Base-by-base conservation (phyloP, 176 grass and related monocot genomes). In the sorghum (Sorghum bicolor) region DNA sequence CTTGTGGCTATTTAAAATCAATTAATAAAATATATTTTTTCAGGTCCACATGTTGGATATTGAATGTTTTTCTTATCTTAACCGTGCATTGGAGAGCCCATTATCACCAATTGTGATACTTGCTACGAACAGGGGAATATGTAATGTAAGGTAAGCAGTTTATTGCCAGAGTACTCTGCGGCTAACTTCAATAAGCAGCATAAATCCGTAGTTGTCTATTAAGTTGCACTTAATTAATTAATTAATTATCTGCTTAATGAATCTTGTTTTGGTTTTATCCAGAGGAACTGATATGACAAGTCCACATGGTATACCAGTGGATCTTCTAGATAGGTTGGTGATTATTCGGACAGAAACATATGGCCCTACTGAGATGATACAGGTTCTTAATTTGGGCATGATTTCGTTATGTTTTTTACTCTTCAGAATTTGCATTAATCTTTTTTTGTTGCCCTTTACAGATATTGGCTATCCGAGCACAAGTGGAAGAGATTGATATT, bases 221-320 rank as follows among this genome's bases (percentile, higher is more conserved):
- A 41, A n/a, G 31, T 10, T 72, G 20, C 36, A 76, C 17, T 19
- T n/a, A n/a, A n/a, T 11, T 60, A 1, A 60, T 60, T 60, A 11
- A 11, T 25, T 60, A 25, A 60, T 58, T 37, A 24, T 38, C 84
- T 22, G 22, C 38, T 81, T 72, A 79, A 81, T 48, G 55, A 55
- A 20, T 87, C 7, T 69, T 76, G 60, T 68, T 48, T 48, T 85
- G 12, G 55, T 61, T 91, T 19, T 83, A 58, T 75, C 39, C 78
- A 99, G 96, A 87, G 96, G 96, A 93, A 96, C 93, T 78, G 96
- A 99, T 73, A 99, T 99, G 93, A 87, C 87, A 74, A 99, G 96
- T 72, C 96, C 96, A 7, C 96, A 99, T 50, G 96, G 96, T 60
- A 90, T 99, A 80, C 96, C 96, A 25, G 91, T 99, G 26, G 96